Conservation (phyloP, 2,329 filamentous ascomycete species). For the Beauveria sp. region DNA sequence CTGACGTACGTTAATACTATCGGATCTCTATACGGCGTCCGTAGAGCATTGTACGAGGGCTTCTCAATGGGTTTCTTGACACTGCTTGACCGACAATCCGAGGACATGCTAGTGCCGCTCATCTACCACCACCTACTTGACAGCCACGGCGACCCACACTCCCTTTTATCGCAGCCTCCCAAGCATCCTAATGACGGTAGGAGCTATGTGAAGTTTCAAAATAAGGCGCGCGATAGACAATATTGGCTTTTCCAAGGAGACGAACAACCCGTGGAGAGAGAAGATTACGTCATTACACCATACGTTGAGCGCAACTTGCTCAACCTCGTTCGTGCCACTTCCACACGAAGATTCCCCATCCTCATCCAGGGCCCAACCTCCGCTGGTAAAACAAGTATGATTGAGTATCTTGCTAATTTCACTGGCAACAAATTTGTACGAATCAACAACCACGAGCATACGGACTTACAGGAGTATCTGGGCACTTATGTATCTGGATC, state of each 20-base stretch:
- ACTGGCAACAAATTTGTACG: conserved; percentile 96
- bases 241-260: conserved; percentile 84
- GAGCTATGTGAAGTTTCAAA: conserved; percentile 71
- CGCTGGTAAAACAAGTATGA: conserved; percentile 98
- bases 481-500: conserved; percentile 85
- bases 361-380: conserved; percentile 95
- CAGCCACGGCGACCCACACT: conserved; percentile 56
- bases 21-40: conserved; percentile 72
- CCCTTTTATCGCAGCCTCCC: conserved; percentile 70
- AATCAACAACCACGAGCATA: conserved; percentile 99
- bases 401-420: conserved; percentile 93
- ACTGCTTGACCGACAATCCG: conserved; percentile 73
- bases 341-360: conserved; percentile 85
- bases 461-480: conserved; percentile 94
- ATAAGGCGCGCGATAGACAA: conserved; percentile 56
- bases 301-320: conserved; percentile 93
- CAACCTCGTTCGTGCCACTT: conserved; percentile 88
- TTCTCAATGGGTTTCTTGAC: conserved; percentile 98
- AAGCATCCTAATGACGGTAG: conserved; percentile 69
- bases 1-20: conserved; percentile 84
- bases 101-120: conserved; percentile 67
- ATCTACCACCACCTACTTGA: conserved; percentile 75
- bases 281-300: conserved; percentile 92
- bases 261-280: conserved; percentile 55
- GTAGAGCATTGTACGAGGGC: conserved; percentile 83